phyloP scores from a whole-genome alignment of 805 yeast genomes.

The Candida parachauliodes region DNA sequence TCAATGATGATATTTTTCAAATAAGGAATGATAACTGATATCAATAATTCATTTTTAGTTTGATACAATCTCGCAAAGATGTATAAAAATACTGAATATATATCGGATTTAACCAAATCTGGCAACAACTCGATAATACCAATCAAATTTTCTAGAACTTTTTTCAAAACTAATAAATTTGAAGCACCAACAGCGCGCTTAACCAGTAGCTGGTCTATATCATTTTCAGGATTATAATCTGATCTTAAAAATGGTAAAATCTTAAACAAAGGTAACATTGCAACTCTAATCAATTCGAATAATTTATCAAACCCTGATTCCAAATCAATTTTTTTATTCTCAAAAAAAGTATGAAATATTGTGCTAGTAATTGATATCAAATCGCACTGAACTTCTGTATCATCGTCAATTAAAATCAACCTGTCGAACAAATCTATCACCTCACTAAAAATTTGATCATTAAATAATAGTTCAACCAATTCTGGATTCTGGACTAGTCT shows the following conservation, averaged over 20 bases:
- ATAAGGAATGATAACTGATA: constrained; percentile 48
- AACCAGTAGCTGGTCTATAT: constrained; percentile 21
- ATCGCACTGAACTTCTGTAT: constrained; percentile 57
- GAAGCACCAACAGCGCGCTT: constrained; percentile 28
- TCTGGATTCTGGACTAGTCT: constrained; percentile 55
- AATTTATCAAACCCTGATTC: constrained; percentile 65
- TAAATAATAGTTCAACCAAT: constrained; percentile 57
- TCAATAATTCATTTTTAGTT: constrained; percentile 33
- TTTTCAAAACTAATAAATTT: constrained; percentile 45
- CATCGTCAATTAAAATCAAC: constrained; percentile 56
- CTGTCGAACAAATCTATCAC: constrained; percentile 73
- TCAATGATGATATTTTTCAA: constrained; percentile 32
- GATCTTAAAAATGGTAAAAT: constrained; percentile 58
- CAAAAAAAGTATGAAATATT: constrained; percentile 25
- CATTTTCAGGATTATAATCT: constrained; percentile 32
- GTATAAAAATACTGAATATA: constrained; percentile 66
- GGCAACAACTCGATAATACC: constrained; percentile 66
- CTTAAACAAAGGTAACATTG: constrained; percentile 58
- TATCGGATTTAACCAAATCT: constrained; percentile 61
- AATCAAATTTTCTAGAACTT: constrained; percentile 49
- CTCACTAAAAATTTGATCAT: constrained; percentile 70
- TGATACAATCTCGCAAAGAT: constrained; percentile 57
- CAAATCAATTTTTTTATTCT: constrained; percentile 41
- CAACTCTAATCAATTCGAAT: constrained; percentile 74
- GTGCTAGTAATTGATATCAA: constrained; percentile 35